Base-by-base conservation (phyloP, 225 moss, liverwort and hornwort species). In the Polytrichum formosum region DNA sequence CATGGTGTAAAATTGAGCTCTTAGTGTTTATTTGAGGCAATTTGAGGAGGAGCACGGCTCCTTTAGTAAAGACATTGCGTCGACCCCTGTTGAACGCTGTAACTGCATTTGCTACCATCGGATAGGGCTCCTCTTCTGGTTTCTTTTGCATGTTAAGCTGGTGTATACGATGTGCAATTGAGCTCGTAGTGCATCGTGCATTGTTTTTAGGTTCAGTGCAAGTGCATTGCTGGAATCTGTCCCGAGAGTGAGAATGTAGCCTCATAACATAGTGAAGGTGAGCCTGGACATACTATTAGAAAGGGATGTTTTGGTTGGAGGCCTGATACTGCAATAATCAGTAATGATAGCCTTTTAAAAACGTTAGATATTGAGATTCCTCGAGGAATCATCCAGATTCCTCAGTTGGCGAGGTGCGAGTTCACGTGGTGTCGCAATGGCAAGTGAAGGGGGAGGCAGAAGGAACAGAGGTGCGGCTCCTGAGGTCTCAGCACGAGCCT, bases 401-500 rank as follows among this genome's bases (percentile, higher is more conserved):
- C 37, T 37, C 3, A 37, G 54, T 21, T 61, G 22, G 58, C 67
- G 3, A 55, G 59, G 21, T n/a, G 29, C 53, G 61, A 8, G 54
- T 31, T 18, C 0, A n/a, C 19, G 23, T 28, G 27, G 54, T 64
- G 55, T 55, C 28, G 29, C 55, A 62, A 87, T 87, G 87, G 83
- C 83, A 55, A 81, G 79, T 75, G 70, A 66, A 59, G 84, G 71
- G 33, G 73, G 83, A n/a, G 75, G 79, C 56, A 80, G 84, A 66
- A 77, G 84, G 53, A 69, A 61, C 1, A 75, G 84, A 67, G 81
- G 79, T 5, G 9, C 23, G 19, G 82, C 75, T 21, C 70, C 86
- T 3, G 84, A 84, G 68, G 78, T 46, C 6, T 82, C 85, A 59
- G 88, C 87, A 4, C 78, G 94, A 69, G 81, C 88, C 19, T 90